A percentile compares a stretch with the other conserved stretches of the same genome.
phyloP scores from a whole-genome alignment of 495 filamentous ascomycete species.

The Xylaria scruposa region DNA sequence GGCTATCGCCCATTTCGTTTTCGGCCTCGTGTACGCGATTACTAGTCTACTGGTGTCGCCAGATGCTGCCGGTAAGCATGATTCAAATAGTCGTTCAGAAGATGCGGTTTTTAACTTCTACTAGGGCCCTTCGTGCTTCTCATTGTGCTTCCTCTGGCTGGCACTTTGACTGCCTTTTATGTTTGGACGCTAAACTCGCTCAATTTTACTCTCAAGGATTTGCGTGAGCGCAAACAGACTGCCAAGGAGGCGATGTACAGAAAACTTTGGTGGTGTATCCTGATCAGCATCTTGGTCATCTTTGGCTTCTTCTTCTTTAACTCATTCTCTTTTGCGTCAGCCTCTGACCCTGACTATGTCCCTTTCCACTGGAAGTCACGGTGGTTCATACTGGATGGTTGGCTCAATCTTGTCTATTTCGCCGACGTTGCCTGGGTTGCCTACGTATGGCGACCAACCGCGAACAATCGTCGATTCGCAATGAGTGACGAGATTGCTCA shows the following conservation, averaged over 20 bases:
- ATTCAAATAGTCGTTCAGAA: background rate
- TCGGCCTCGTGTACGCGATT: constrained; percentile 91
- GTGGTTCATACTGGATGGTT: constrained; percentile 98
- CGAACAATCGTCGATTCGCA: constrained; percentile 95
- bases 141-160: constrained; percentile 91
- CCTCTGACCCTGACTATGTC: constrained; percentile 82
- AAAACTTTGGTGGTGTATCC: constrained; percentile 98
- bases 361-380: constrained; percentile 94
- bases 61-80: constrained; percentile 63
- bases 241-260: constrained; percentile 96
- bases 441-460: constrained; percentile 97
- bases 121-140: constrained; percentile 89
- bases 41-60: constrained; percentile 89
- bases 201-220: constrained; percentile 92
- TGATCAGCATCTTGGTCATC: constrained; percentile 89
- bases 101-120: background rate
- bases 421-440: constrained; percentile 89
- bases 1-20: constrained; percentile 90
- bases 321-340: constrained; percentile 88
- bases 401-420: constrained; percentile 96
- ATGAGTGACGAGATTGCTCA: constrained; percentile 99
- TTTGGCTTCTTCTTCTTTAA: constrained; percentile 97
- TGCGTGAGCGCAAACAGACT: constrained; percentile 90
- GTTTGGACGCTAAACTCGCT: constrained; percentile 98
- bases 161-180: constrained; percentile 94